A percentile compares a stretch with the other conserved stretches of the same genome.
phyloP scores from a whole-genome alignment of 2,329 filamentous ascomycete species.

The Epicoccum nigrum region DNA sequence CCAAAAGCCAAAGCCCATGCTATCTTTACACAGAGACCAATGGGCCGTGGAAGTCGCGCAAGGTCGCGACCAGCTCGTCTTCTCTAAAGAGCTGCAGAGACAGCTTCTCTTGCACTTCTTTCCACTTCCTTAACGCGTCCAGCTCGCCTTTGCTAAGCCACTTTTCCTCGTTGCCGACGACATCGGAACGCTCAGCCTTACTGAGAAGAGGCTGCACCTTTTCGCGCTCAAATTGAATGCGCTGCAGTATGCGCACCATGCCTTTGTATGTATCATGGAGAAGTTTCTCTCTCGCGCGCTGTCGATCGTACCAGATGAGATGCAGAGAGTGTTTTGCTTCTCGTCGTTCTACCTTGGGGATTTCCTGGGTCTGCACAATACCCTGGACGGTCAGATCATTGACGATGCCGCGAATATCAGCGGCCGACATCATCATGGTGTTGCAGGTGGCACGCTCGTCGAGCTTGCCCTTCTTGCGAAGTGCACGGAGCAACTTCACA shows the following conservation, averaged over 20 bases:
- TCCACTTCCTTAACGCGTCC: slow-evolving; percentile 68
- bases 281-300: slow-evolving; percentile 71
- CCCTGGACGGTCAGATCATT: slow-evolving; percentile 85
- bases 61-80: slow-evolving; percentile 82
- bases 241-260: slow-evolving; percentile 84
- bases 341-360: slow-evolving; percentile 84
- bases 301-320: slow-evolving; percentile 87
- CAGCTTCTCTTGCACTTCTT: slow-evolving; percentile 69
- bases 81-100: slow-evolving; percentile 78
- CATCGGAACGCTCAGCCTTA: slow-evolving; percentile 84
- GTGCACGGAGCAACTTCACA: slow-evolving; percentile 81
- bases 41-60: slow-evolving; percentile 66
- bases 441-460: slow-evolving; percentile 89
- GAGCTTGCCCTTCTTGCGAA: slow-evolving; percentile 87
- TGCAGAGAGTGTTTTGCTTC: slow-evolving; percentile 85
- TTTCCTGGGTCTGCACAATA: slow-evolving; percentile 89
- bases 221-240: slow-evolving; percentile 75
- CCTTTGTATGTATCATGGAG: slow-evolving; percentile 86
- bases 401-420: slow-evolving; percentile 83
- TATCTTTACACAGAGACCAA: slow-evolving; percentile 31
- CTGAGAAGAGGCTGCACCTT: slow-evolving; percentile 75
- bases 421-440: slow-evolving; percentile 81
- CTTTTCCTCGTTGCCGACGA: slow-evolving; percentile 81
- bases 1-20: neutral
- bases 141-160: slow-evolving; percentile 78